Base-by-base conservation (phyloP, 306 rosid species). In the Herpetospermum pedunculosum region DNA sequence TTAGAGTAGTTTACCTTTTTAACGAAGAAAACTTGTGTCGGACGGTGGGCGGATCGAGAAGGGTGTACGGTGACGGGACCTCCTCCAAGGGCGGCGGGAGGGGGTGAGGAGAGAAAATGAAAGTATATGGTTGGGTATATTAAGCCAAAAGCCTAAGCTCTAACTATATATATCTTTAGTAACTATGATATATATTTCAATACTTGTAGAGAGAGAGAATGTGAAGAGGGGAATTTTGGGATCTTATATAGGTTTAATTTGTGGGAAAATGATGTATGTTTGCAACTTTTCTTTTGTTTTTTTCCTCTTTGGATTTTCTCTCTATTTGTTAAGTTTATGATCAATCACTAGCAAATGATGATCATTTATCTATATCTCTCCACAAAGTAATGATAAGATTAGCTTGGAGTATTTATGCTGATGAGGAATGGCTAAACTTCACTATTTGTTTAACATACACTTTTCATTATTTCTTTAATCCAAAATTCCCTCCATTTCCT, bases 331-430 rank as follows among this genome's bases (percentile, higher is more conserved):
- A 19, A 23, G n/a, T 41, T 10, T 21, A 38, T 43, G 73, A 68
- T 41, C 73, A 68, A 68, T 68, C 73, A 65, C 30, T 41, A 41
- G 4, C 74, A 44, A 69, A 69, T 69, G 55, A 69, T 44, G 41
- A 26, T 70, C 57, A 46, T 15, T 15, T 48, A n/a, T n/a, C n/a
- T 41, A 19, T 1, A 43, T 68, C 52, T 67, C 72, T 40, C 72
- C 50, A 67, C 35, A 67, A 12, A 41, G 34, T 38, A 69, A 69
- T 44, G 57, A 70, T 70, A 28, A 70, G 41, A 28, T 70, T 26
- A 18, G 74, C 26, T 8, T 43, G 55, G 48, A 49, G 74, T 70
- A 46, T 70, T 46, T 70, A 70, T 70, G 57, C 28, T 46, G 2
- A 18, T 70, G 26, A 69, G 57, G 54, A 68, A 43, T 25, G 37